These are phyloP conservation scores for Sporopachydermia lactativora DNA, from an alignment of 805 yeast species.

Conservation along the genomic window DNA sequence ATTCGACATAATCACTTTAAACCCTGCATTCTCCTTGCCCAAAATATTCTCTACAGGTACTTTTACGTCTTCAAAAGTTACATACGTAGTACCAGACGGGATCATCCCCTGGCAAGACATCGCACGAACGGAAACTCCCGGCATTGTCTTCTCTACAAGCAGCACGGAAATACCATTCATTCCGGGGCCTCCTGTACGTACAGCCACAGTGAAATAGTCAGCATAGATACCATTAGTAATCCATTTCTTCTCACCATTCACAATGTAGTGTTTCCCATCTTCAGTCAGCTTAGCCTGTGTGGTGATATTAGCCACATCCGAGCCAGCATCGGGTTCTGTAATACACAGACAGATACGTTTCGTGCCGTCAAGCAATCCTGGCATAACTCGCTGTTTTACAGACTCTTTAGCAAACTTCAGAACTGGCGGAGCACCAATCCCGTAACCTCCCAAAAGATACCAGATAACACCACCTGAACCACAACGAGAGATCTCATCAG, in stretches of 20 bases:
- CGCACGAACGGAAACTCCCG: slow-evolving; percentile 22
- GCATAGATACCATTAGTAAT: slow-evolving; percentile 29
- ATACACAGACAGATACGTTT: slow-evolving; percentile 26
- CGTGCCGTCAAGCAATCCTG: slow-evolving; percentile 21
- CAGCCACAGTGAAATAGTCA: slow-evolving; percentile 29
- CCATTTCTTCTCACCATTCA: slow-evolving; percentile 30
- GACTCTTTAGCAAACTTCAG: slow-evolving; percentile 19
- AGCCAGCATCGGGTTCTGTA: slow-evolving; percentile 31
- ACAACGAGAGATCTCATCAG: slow-evolving; percentile 24
- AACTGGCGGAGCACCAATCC: slow-evolving; percentile 27
- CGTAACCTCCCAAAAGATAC: slow-evolving; percentile 26
- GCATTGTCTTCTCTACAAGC: slow-evolving; percentile 23
- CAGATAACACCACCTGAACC: slow-evolving; percentile 28
- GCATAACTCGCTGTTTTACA: slow-evolving; percentile 22
- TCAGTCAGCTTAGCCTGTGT: slow-evolving; percentile 22
- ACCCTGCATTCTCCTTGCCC: slow-evolving; percentile 26
- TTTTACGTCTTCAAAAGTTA: slow-evolving; percentile 28
- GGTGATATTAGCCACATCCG: slow-evolving; percentile 27
- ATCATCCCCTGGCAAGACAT: slow-evolving; percentile 26
- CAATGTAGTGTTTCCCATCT: slow-evolving; percentile 26
- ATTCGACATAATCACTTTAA: slow-evolving; percentile 27
- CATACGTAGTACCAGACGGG: slow-evolving; percentile 25
- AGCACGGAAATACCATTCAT: slow-evolving; percentile 24
- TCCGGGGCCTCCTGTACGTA: slow-evolving; percentile 25
- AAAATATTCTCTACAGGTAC: slow-evolving; percentile 26